phyloP scores from a whole-genome alignment of 768 basidiomycete genomes.

The Calocybe cyanea region DNA sequence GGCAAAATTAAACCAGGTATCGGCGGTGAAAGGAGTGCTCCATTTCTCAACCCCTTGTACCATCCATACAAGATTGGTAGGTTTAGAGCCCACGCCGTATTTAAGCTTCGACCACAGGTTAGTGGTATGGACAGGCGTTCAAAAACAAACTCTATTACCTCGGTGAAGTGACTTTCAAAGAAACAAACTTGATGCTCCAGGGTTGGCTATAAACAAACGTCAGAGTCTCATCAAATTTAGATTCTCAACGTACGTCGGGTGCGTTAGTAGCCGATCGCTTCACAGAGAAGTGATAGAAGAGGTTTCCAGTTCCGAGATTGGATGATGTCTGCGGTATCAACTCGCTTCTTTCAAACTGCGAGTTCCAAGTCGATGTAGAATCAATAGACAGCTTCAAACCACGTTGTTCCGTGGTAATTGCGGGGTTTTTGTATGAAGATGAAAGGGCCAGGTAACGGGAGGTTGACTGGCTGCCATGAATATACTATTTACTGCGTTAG shows the following conservation, averaged over 20 bases:
- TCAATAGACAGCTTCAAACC: constrained; percentile 56
- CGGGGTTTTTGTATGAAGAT: constrained; percentile 56
- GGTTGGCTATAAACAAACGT: constrained; percentile 32
- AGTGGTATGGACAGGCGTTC: not conserved
- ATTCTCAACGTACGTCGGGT: constrained; percentile 40
- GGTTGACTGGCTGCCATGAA: constrained; percentile 51
- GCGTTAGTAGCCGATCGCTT: constrained; percentile 44
- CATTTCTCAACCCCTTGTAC: constrained; percentile 42
- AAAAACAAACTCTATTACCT: no score
- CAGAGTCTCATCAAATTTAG: not conserved
- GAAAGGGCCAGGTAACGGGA: constrained; percentile 50
- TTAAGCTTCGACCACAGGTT: constrained; percentile 36
- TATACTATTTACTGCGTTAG: constrained; percentile 31
- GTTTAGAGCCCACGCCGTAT: constrained; percentile 49
- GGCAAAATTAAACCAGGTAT: constrained; percentile 63
- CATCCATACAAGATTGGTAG: constrained; percentile 52
- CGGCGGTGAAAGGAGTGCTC: constrained; percentile 46
- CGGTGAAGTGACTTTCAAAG: constrained; percentile 64
- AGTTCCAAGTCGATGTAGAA: constrained; percentile 52
- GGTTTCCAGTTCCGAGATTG: constrained; percentile 53
- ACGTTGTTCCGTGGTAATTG: constrained; percentile 42
- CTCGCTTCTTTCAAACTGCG: constrained; percentile 44
- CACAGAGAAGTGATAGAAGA: constrained; percentile 64
- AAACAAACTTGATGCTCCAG: constrained; percentile 60
- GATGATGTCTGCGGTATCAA: constrained; percentile 42